These are phyloP conservation scores for Aphelidium insulamus DNA, from an alignment of 371 early-diverging fungal species.

Conservation along the genomic window DNA sequence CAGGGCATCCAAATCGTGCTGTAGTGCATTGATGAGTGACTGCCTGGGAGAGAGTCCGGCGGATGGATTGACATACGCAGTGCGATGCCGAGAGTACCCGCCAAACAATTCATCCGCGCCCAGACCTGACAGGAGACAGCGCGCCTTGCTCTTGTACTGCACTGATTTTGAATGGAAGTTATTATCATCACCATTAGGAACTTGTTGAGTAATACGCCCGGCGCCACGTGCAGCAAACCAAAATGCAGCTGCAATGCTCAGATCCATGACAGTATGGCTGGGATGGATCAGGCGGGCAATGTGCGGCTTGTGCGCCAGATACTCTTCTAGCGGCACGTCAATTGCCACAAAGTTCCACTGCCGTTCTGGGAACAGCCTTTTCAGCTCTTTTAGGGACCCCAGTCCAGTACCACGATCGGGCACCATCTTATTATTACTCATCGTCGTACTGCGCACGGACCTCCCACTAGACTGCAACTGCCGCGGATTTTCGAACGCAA, in stretches of 20 bases:
- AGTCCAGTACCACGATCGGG: constrained; percentile 75
- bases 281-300: constrained; percentile 57
- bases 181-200: too few species aligned
- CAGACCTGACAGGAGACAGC: constrained; percentile 69
- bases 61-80: too few species aligned
- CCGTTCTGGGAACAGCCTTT: constrained; percentile 33
- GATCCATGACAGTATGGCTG: constrained; percentile 76
- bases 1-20: constrained; percentile 64
- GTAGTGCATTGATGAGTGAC: constrained; percentile 12
- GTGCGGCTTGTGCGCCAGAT: constrained; percentile 18
- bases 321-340: constrained; percentile 57
- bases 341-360: constrained; percentile 73
- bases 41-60: background rate
- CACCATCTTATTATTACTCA: constrained; percentile 13
- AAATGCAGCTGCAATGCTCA: constrained; percentile 88
- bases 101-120: constrained; percentile 91
- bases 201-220: too few species aligned
- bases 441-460: constrained; percentile 6
- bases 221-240: constrained; percentile 81
- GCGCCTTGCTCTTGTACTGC: constrained; percentile 33
- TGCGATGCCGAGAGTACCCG: constrained; percentile 74
- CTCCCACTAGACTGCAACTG: constrained; percentile 8
- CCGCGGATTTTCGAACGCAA: constrained; percentile 86
- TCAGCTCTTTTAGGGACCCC: constrained; percentile 32
- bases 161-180: constrained; percentile 2